Evolutionary conservation across 305 asterid genomes (phyloP).

Genomic region (Fraxinus greggii): DNA sequence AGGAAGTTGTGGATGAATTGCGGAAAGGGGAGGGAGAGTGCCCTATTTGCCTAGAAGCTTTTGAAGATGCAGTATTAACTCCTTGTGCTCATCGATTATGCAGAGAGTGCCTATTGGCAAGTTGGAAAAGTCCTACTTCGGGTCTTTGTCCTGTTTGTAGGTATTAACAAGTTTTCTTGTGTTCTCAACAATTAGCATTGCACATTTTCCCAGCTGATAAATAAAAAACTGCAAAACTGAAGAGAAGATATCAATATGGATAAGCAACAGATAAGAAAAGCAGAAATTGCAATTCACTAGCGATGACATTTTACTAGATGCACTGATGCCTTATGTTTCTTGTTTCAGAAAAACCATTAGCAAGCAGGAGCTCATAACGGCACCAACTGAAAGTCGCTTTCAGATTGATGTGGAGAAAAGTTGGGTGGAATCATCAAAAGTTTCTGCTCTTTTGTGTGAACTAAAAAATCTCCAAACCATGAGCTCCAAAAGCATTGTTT

Average conservation of each 20-base stretch:
- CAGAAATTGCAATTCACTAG: constrained; percentile 2
- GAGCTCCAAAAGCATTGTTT: constrained; percentile 86
- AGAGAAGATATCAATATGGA: background rate
- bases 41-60: constrained; percentile 97
- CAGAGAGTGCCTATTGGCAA: constrained; percentile 92
- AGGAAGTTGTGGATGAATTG: constrained; percentile 88
- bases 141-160: constrained; percentile 99
- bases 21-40: constrained; percentile 95
- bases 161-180: constrained; percentile 43
- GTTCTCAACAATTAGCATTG: constrained; percentile 11
- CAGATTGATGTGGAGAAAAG: constrained; percentile 78
- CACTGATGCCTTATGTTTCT: constrained; percentile 20
- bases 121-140: constrained; percentile 78
- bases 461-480: constrained; percentile 43
- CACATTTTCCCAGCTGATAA: constrained; percentile 8
- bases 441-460: constrained; percentile 78
- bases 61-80: constrained; percentile 97
- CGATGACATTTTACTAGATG: constrained; percentile 11
- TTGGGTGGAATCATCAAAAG: constrained; percentile 96
- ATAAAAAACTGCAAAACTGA: background rate
- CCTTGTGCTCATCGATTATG: constrained; percentile 98
- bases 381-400: constrained; percentile 91
- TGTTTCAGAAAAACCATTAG: constrained; percentile 60
- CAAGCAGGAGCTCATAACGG: constrained; percentile 91
- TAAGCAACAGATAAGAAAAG: constrained; percentile 13